Conservation (phyloP, 2,329 filamentous ascomycete genomes). For the Bisporella sp. region DNA sequence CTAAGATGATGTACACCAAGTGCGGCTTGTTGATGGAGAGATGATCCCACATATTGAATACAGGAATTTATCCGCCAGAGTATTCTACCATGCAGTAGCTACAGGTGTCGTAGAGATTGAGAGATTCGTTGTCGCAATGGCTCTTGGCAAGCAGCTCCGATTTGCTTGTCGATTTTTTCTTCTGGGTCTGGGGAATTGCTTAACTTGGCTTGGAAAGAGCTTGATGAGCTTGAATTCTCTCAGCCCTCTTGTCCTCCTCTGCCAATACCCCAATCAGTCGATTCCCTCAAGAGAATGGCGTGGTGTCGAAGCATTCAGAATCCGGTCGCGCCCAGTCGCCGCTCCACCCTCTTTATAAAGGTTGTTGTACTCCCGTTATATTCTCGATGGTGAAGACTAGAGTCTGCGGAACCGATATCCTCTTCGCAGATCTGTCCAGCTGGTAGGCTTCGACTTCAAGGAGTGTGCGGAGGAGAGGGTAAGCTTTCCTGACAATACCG, state of each 20-base stretch:
- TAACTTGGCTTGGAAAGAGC: not conserved
- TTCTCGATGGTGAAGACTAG: not conserved
- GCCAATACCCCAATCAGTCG: slow-evolving; percentile 27
- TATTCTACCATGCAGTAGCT: no score
- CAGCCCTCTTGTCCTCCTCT: slow-evolving; percentile 1
- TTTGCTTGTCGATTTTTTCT: not conserved
- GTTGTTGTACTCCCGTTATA: not conserved
- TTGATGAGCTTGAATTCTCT: not conserved
- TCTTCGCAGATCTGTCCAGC: no score
- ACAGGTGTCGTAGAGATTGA: not conserved
- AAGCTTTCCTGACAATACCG: no score
- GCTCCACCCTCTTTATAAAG: slow-evolving; percentile 23
- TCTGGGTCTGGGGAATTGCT: not conserved
- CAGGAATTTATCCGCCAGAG: not conserved
- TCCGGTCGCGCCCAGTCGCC: slow-evolving; percentile 42
- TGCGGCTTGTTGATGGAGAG: slow-evolving; percentile 88
- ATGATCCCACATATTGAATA: slow-evolving; percentile 70
- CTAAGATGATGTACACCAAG: slow-evolving; percentile 96
- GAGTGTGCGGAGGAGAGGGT: no score
- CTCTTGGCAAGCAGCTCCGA: no score
- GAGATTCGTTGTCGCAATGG: not conserved
- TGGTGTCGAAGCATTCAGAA: slow-evolving; percentile 37
- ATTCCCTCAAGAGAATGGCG: slow-evolving; percentile 24
- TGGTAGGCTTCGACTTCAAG: no score
- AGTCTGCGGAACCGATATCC: no score